These are phyloP conservation scores for Solanum pimpinellifolium DNA, from an alignment of 257 asterid species.

Conservation along the genomic window DNA sequence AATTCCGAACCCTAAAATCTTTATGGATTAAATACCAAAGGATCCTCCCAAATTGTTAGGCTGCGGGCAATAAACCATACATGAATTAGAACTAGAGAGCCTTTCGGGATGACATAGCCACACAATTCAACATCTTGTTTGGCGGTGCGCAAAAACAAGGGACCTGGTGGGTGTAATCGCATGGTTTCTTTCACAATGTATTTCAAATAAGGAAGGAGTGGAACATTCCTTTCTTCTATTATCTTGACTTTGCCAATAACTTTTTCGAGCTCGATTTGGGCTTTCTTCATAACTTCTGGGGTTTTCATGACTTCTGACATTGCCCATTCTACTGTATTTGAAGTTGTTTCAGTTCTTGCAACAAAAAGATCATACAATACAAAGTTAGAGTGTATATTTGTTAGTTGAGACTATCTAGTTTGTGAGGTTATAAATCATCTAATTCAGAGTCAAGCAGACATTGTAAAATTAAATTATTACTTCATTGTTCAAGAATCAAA, in stretches of 20 bases:
- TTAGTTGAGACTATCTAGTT: neutral
- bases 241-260: neutral
- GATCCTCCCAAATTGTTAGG: neutral
- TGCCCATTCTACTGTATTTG: slow-evolving; percentile 3
- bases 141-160: neutral
- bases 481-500: too few species aligned
- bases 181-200: neutral
- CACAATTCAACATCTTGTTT: neutral
- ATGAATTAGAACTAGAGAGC: neutral
- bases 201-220: neutral
- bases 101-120: neutral
- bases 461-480: neutral
- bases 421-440: neutral
- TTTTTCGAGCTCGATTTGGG: neutral
- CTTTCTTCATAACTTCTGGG: neutral
- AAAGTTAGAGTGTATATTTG: neutral
- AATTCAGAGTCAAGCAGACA: neutral
- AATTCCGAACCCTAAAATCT: neutral
- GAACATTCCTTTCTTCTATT: neutral
- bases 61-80: neutral
- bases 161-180: neutral
- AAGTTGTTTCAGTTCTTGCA: neutral
- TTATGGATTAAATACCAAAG: neutral
- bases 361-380: neutral
- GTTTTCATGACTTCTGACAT: neutral